Conservation (phyloP, 1,284 basidiomycete species). For the Flammula alnicola region DNA sequence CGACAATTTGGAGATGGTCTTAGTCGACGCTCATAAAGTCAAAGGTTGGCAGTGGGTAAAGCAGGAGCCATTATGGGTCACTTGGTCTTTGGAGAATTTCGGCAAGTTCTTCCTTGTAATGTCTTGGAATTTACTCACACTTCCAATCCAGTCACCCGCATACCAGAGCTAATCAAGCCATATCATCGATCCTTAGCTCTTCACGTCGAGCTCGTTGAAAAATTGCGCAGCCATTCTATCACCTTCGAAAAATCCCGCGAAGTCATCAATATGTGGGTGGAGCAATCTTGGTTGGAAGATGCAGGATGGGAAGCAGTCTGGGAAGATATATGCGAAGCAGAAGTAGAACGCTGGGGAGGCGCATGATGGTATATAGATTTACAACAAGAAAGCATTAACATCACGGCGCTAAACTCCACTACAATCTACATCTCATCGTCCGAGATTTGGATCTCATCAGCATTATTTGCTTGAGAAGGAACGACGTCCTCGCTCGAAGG, state of each 20-base stretch:
- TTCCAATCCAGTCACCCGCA: conserved; percentile 50
- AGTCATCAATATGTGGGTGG: conserved; percentile 64
- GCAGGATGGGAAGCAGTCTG: conserved; percentile 70
- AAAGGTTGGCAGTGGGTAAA: conserved; percentile 73
- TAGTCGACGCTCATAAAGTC: conserved; percentile 68
- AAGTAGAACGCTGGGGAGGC: conserved; percentile 70
- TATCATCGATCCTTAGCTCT: conserved; percentile 71
- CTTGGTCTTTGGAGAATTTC: conserved; percentile 80
- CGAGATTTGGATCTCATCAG: conserved; percentile 84
- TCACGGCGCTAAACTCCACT: conserved; percentile 34
- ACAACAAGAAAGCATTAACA: conserved; percentile 27
- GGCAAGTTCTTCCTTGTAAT: conserved; percentile 46
- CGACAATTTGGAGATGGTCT: conserved; percentile 64
- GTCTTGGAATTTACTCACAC: neutral
- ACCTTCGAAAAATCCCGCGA: conserved; percentile 70
- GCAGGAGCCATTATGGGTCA: conserved; percentile 75
- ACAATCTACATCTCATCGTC: conserved; percentile 68
- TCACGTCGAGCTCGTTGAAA: conserved; percentile 59
- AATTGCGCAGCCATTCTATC: conserved; percentile 64
- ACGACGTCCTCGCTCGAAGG: conserved; percentile 31
- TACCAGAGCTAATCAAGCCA: conserved; percentile 60
- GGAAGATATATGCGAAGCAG: conserved; percentile 76
- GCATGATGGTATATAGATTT: conserved; percentile 15
- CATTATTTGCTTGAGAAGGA: conserved; percentile 52
- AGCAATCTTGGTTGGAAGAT: conserved; percentile 67